Evolutionary conservation across 208 protist species (phyloP).

Genomic region (Acanthamoeba royreba): DNA sequence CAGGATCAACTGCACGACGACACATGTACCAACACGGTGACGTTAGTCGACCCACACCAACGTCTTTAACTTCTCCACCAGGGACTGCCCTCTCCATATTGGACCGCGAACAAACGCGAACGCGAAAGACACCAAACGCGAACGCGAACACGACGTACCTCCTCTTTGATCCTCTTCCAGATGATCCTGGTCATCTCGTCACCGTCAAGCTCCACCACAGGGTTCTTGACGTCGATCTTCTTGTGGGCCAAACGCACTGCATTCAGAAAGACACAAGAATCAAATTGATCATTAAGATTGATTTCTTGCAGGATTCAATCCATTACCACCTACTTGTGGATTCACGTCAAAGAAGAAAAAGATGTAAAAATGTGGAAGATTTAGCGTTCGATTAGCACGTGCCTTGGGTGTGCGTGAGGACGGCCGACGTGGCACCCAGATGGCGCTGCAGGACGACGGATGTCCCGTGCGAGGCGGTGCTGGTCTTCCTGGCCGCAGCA

Average conservation of each 20-base stretch:
- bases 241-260: neutral
- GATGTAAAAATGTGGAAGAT: neutral
- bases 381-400: neutral
- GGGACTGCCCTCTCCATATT: no score
- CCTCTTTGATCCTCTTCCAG: slow-evolving; percentile 93
- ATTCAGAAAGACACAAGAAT: neutral
- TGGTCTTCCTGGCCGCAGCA: no score
- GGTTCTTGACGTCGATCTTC: slow-evolving; percentile 39
- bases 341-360: neutral
- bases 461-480: no score
- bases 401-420: neutral
- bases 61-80: no score
- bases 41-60: neutral
- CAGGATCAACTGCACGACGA: slow-evolving; percentile 82
- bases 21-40: neutral
- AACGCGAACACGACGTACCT: slow-evolving; percentile 56
- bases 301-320: no score
- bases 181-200: slow-evolving; percentile 98
- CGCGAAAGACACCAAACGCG: neutral
- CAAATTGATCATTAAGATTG: neutral
- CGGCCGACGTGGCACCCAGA: neutral
- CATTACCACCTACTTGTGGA: no score
- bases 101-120: neutral
- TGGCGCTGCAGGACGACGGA: no score
- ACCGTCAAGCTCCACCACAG: slow-evolving; percentile 92